Evolutionary conservation across 768 basidiomycete species (phyloP), one percentile per base, ranked within the genome.

Genomic region (Pleurotus ostreatus): DNA sequence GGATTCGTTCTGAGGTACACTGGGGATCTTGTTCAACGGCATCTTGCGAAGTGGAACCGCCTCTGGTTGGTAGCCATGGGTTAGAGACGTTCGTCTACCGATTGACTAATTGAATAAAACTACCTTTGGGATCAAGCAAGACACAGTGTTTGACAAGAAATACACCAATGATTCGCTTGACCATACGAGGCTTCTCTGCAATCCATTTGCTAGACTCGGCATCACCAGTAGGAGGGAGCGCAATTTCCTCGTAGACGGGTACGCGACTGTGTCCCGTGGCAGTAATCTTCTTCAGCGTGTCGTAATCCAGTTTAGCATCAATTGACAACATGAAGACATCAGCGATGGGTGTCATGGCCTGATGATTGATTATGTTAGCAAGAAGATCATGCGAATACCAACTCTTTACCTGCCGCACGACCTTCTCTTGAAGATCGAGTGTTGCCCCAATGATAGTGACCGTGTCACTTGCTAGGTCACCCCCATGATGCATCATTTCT

Each of bases 131-230:
- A 66, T 95, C 93, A 5, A 95, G 78, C 59, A 94, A 70, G 7
- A 94, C 88, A 65, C 91, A 93, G 72, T 92, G 88, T 68, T 95
- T 96, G 54, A 94, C 92, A 9, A 96, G 78, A 48, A 96, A 73
- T 47, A 93, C 89, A 0, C 94, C 94, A 7, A 94, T 70, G 40
- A 95, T 92, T 71, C 87, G 92, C 74, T 91, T 92, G 54, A 83
- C 81, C 64, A 78, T 85, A 55, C 77, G 71, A 9, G 74, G 77
- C 56, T 38, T 63, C 60, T 58, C 62, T 59, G 11, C 48, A 4
- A 18, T 20, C 20, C 30, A n/a, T 6, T 15, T 25, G 12, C 25
- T 18, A 12, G 51, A 7, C 39, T 40, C 51, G 52, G 57, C 59
- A 0, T 55, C 57, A 30, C 37, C 60, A 15, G 64, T 56, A n/a